Percentiles rank a stretch among this genome's conserved stretches.
phyloP scores from a whole-genome alignment of 306 rosid genomes.

The Cucurbita ficifolia region DNA sequence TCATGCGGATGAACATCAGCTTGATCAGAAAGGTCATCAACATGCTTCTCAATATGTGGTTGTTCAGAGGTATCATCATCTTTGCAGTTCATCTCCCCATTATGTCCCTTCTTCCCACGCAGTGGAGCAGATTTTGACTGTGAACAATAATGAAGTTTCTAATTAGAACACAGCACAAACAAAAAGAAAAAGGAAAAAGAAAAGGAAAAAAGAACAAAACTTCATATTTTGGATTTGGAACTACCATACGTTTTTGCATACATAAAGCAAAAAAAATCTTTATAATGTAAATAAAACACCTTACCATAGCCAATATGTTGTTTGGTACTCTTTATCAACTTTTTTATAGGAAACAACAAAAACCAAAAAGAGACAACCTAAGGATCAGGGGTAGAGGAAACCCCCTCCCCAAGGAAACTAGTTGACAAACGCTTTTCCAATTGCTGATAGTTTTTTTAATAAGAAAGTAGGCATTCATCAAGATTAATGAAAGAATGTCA shows the following conservation, averaged over 20 bases:
- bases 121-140: slow-evolving; percentile 61
- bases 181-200: not conserved
- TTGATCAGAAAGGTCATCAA: slow-evolving; percentile 38
- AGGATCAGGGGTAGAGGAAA: not conserved
- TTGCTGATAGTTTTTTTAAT: not conserved
- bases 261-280: not conserved
- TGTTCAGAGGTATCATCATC: slow-evolving; percentile 63
- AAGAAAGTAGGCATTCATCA: not conserved
- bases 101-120: slow-evolving; percentile 64
- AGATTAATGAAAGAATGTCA: not conserved
- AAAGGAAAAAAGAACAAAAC: not conserved
- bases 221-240: not conserved
- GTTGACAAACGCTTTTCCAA: not conserved
- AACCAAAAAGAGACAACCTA: not conserved
- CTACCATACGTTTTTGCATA: not conserved
- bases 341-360: not conserved
- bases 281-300: not conserved
- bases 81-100: slow-evolving; percentile 51
- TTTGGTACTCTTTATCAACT: not conserved
- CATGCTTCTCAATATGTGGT: slow-evolving; percentile 37
- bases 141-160: slow-evolving; percentile 10
- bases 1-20: slow-evolving; percentile 40
- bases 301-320: not conserved
- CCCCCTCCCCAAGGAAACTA: not conserved
- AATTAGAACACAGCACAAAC: not conserved